phyloP scores from a whole-genome alignment of 768 basidiomycete genomes.

The Rhizopogon vesiculosus region DNA sequence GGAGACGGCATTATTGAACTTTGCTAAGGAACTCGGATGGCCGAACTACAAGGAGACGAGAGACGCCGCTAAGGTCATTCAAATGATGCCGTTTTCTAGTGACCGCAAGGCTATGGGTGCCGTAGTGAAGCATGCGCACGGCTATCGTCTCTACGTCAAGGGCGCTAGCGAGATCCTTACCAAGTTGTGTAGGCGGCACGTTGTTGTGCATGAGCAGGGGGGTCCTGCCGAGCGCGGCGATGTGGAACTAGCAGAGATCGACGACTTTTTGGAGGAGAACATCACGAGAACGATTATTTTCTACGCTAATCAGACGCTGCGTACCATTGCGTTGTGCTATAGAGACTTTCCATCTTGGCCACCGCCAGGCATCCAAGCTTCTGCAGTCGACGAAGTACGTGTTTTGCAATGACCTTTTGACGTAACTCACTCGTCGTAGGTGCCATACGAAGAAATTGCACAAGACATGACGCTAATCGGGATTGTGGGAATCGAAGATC shows the following conservation, averaged over 20 bases:
- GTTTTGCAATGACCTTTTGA: too few relatives aligned
- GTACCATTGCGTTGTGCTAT: too few relatives aligned
- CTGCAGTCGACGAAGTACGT: too few relatives aligned
- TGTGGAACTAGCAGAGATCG: slow-evolving; percentile 60
- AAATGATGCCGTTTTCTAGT: slow-evolving; percentile 93
- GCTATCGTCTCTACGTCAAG: slow-evolving; percentile 78
- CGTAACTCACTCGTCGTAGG: too few relatives aligned
- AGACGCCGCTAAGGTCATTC: slow-evolving; percentile 55
- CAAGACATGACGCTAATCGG: too few relatives aligned
- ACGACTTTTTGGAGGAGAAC: slow-evolving; percentile 67
- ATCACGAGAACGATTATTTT: slow-evolving; percentile 93
- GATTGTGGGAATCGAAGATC: too few relatives aligned
- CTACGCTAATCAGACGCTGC: slow-evolving; percentile 24
- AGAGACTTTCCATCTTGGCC: too few relatives aligned
- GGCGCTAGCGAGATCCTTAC: slow-evolving; percentile 93
- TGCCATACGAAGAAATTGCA: too few relatives aligned
- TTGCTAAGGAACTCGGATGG: slow-evolving; percentile 82
- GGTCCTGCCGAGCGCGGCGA: slow-evolving; percentile 13
- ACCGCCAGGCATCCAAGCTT: too few relatives aligned
- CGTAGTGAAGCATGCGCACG: slow-evolving; percentile 56
- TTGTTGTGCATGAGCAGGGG: slow-evolving; percentile 55
- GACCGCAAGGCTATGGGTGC: slow-evolving; percentile 95
- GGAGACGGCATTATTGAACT: slow-evolving; percentile 84
- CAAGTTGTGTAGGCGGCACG: slow-evolving; percentile 67
- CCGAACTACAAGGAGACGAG: slow-evolving; percentile 62